Evolutionary conservation across 192 early-diverging fungal genomes (phyloP), one percentile per base, ranked within the genome.

Genomic region (Kappamyces sp.): DNA sequence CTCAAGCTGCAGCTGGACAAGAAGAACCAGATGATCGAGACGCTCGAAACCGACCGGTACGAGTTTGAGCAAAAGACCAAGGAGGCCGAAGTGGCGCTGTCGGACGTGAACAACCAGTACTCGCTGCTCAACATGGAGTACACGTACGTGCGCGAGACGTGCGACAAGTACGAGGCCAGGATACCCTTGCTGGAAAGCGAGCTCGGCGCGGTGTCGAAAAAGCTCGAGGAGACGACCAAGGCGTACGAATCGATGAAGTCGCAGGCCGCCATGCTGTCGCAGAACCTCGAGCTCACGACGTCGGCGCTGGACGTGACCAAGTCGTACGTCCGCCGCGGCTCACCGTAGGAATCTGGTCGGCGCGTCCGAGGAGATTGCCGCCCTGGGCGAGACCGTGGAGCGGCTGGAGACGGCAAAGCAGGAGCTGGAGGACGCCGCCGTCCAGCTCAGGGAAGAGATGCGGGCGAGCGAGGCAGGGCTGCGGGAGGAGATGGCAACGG

Each of bases 241-340:
- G 65, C 68, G 1, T 47, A 72, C n/a, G 29, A 46, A 30, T 62
- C 65, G 22, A 58, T 62, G 9, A 58, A 71, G 2, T 52, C 63
- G 1, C 57, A 61, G 22, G 55, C 76, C 11, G 54, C 73, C 45
- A 73, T 79, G 42, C 69, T 70, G 36, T 76, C 65, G n/a, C 62
- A 49, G 2, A 62, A 83, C 4, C 83, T 93, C 0, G 54, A 75
- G 33, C 74, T 74, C 0, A 70, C 67, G 22, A 69, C 71, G 29
- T 29, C 74, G 7, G 58, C 62, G 0, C 73, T 91, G 22, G 83
- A 94, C 54, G n/a, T n/a, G n/a, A n/a, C n/a, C n/a, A n/a, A n/a
- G n/a, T n/a, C n/a, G n/a, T n/a, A n/a, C n/a, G n/a, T n/a, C n/a
- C n/a, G n/a, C n/a, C n/a, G n/a, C n/a, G n/a, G n/a, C n/a, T n/a